Conservation (phyloP, 257 asterid genomes). For the Solanum peruvianum region DNA sequence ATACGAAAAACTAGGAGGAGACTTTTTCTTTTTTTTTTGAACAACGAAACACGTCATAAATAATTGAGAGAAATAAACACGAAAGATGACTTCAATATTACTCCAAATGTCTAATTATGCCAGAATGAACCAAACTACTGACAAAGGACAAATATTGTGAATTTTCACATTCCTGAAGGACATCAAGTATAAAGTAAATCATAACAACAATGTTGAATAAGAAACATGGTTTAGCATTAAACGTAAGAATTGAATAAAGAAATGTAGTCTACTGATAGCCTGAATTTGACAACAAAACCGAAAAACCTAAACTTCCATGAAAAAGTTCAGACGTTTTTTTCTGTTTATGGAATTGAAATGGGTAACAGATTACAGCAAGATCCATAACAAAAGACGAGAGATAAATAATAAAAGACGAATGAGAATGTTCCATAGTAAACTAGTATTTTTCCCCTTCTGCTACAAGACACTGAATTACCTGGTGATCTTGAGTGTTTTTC, state of each 20-base stretch:
- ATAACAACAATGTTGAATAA: neutral
- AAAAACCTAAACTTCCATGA: neutral
- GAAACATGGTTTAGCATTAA: neutral
- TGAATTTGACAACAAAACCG: neutral
- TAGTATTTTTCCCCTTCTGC: neutral
- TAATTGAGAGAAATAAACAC: neutral
- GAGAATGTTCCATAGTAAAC: neutral
- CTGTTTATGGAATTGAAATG: neutral
- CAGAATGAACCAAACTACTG: neutral
- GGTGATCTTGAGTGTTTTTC: neutral
- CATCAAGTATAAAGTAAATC: neutral
- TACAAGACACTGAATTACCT: neutral
- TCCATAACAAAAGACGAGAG: neutral
- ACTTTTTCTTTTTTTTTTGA: too few relatives aligned
- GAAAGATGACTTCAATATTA: neutral
- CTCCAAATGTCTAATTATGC: neutral
- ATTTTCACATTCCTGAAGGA: neutral
- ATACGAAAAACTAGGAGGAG: neutral
- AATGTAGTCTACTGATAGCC: neutral
- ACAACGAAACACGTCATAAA: neutral
- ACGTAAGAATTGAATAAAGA: neutral
- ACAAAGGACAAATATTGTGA: neutral
- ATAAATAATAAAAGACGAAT: neutral
- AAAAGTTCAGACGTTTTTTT: neutral
- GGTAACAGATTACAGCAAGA: neutral